A percentile compares a stretch with the other conserved stretches of the same genome.
Evolutionary conservation across 2,329 filamentous ascomycete species (phyloP).

Genomic region (Fusarium incarnatum): DNA sequence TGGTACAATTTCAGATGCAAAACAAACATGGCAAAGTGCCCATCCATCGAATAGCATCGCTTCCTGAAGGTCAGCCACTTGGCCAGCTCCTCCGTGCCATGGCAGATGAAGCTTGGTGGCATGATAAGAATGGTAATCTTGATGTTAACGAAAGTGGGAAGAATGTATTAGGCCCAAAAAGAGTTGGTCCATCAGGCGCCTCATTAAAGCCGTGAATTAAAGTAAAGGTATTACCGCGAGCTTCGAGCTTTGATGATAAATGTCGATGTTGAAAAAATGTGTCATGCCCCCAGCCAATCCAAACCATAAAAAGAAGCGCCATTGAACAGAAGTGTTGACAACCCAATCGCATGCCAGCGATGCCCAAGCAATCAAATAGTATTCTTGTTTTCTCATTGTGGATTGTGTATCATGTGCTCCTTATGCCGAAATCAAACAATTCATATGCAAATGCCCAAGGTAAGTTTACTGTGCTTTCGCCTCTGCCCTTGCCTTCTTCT

Average conservation of each 20-base stretch:
- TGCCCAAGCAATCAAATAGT: slow-evolving; percentile 17
- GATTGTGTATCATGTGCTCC: slow-evolving; percentile 36
- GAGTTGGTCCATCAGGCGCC: slow-evolving; percentile 28
- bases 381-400: slow-evolving; percentile 26
- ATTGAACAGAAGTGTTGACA: slow-evolving; percentile 14
- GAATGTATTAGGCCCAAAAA: slow-evolving; percentile 29
- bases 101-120: background rate
- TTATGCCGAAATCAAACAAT: slow-evolving; percentile 36
- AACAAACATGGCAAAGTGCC: slow-evolving; percentile 5
- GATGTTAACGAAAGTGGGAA: slow-evolving; percentile 32
- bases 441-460: slow-evolving; percentile 40
- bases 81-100: background rate
- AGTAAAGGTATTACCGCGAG: slow-evolving; percentile 41
- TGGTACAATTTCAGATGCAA: slow-evolving; percentile 39
- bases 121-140: slow-evolving; percentile 24
- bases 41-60: slow-evolving; percentile 15
- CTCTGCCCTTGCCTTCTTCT: slow-evolving; percentile 39
- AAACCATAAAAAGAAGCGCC: slow-evolving; percentile 33
- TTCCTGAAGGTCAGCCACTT: slow-evolving; percentile 17
- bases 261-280: slow-evolving; percentile 36
- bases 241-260: slow-evolving; percentile 40
- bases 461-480: slow-evolving; percentile 23
- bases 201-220: slow-evolving; percentile 45
- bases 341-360: slow-evolving; percentile 38
- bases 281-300: slow-evolving; percentile 35